Evolutionary conservation across 805 yeast species (phyloP).

Genomic region (Grigorovia humatica): DNA sequence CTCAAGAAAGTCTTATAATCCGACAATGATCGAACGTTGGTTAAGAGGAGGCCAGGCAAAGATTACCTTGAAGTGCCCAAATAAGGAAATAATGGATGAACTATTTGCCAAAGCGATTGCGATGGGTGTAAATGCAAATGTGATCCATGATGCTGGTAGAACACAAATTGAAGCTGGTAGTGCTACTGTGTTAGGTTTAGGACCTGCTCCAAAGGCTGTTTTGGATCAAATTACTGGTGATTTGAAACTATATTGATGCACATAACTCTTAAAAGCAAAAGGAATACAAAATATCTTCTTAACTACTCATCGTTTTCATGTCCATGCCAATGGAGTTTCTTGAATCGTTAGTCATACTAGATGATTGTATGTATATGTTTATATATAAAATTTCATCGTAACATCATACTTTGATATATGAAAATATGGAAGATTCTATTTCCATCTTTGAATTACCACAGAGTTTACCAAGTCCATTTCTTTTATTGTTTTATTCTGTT

Average conservation of each 20-base stretch:
- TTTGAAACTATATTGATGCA: constrained; percentile 53
- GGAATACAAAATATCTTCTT: neutral
- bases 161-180: constrained; percentile 95
- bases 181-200: constrained; percentile 91
- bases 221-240: constrained; percentile 76
- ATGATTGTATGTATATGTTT: no score
- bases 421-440: constrained; percentile 5
- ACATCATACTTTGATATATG: no score
- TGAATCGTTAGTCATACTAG: no score
- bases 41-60: constrained; percentile 82
- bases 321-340: no score
- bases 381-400: no score
- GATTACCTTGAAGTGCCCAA: constrained; percentile 68
- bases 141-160: constrained; percentile 93
- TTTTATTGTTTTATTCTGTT: constrained; percentile 45
- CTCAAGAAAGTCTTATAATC: constrained; percentile 43
- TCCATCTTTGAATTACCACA: constrained; percentile 87
- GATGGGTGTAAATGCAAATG: constrained; percentile 63
- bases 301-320: neutral
- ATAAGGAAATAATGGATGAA: constrained; percentile 58
- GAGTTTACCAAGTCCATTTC: constrained; percentile 74
- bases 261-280: neutral
- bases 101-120: constrained; percentile 75
- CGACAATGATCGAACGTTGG: constrained; percentile 67
- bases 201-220: constrained; percentile 84